These are phyloP conservation scores for Backusella australiensis DNA, from an alignment of 192 early-diverging fungal genomes.

Conservation along the genomic window DNA sequence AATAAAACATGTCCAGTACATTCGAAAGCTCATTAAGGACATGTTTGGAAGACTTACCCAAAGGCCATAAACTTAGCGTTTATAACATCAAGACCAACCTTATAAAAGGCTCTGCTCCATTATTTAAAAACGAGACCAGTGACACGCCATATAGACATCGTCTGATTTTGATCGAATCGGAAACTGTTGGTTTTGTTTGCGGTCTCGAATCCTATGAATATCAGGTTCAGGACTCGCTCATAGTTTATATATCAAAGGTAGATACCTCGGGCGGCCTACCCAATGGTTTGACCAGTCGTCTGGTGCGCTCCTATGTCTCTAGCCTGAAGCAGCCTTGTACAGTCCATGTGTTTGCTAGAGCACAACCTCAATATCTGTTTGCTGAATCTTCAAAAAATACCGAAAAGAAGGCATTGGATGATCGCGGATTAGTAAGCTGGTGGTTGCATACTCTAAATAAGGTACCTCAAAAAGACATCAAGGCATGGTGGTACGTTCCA, in stretches of 20 bases:
- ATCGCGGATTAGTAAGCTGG: conserved; percentile 69
- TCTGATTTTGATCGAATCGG: conserved; percentile 6
- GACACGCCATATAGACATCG: conserved; percentile 1
- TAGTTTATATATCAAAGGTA: conserved; percentile 45
- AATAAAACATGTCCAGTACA: not conserved
- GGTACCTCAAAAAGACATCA: conserved; percentile 11
- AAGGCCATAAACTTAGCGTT: not conserved
- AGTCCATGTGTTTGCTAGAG: conserved; percentile 75
- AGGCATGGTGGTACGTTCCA: conserved; percentile 57
- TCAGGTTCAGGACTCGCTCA: not conserved
- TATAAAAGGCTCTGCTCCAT: not conserved
- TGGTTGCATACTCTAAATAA: conserved; percentile 54
- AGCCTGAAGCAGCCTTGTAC: conserved; percentile 9
- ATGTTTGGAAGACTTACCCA: not conserved
- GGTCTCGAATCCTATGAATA: conserved; percentile 27
- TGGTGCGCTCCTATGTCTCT: conserved; percentile 40
- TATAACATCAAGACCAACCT: conserved; percentile 1
- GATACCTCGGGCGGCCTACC: conserved; percentile 40
- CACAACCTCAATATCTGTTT: conserved; percentile 89
- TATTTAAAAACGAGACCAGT: not conserved
- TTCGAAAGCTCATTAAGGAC: not conserved
- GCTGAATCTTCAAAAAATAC: conserved; percentile 62
- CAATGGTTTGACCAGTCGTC: conserved; percentile 16
- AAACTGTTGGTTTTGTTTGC: conserved; percentile 17
- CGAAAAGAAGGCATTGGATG: conserved; percentile 52